A percentile compares a stretch with the other conserved stretches of the same genome.
Evolutionary conservation across 164 flowering plant species (phyloP).

Genomic region (Dillenia turbinata): DNA sequence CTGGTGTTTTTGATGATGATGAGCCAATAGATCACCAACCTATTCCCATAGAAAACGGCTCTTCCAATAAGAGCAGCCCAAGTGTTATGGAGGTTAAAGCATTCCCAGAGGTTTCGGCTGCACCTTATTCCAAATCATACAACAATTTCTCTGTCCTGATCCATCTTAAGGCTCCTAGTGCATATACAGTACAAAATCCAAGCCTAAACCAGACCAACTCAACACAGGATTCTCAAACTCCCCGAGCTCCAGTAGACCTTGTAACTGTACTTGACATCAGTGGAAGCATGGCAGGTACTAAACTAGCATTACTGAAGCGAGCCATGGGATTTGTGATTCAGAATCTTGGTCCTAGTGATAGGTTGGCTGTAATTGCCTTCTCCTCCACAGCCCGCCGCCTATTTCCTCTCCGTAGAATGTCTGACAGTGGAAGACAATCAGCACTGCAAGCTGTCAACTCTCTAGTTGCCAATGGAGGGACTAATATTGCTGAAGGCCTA

Average conservation of each 20-base stretch:
- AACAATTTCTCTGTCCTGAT: constrained; percentile 35
- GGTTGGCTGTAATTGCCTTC: constrained; percentile 62
- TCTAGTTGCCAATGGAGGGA: constrained; percentile 56
- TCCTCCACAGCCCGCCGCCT: constrained; percentile 63
- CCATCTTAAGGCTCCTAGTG: constrained; percentile 45
- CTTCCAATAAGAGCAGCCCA: constrained; percentile 3
- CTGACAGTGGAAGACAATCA: constrained; percentile 48
- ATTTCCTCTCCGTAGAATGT: constrained; percentile 54
- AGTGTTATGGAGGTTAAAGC: constrained; percentile 28
- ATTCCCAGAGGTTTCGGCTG: constrained; percentile 43
- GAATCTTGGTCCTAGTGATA: constrained; percentile 53
- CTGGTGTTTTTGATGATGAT: constrained; percentile 46
- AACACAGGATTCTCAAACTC: constrained; percentile 22
- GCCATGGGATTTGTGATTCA: constrained; percentile 76
- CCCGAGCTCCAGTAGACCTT: constrained; percentile 62
- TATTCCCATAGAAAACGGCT: neutral
- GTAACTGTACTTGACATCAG: constrained; percentile 69
- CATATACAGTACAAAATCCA: constrained; percentile 8
- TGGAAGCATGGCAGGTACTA: constrained; percentile 74
- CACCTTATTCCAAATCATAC: constrained; percentile 18
- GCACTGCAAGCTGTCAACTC: constrained; percentile 59
- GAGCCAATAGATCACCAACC: constrained; percentile 31
- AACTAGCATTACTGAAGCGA: constrained; percentile 59
- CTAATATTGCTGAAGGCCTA: constrained; percentile 65
- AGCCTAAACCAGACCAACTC: constrained; percentile 13